Conservation (phyloP, 129 eudicot species). For the Tagetes erecta region DNA sequence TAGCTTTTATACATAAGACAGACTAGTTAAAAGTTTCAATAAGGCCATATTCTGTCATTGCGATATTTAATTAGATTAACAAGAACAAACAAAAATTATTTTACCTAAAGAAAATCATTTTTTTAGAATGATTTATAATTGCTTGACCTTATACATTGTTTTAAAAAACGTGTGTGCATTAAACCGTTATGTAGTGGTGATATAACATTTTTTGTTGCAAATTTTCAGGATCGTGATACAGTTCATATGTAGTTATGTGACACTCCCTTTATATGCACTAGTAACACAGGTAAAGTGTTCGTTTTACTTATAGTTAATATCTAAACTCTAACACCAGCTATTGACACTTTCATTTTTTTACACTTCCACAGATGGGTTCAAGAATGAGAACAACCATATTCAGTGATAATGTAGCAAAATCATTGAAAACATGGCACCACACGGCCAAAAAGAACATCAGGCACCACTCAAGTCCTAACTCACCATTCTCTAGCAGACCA, state of each 20-base stretch:
- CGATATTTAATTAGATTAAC: too few species aligned
- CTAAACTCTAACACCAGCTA: neutral
- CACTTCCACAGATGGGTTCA: slow-evolving; percentile 58
- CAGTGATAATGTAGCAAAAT: slow-evolving; percentile 57
- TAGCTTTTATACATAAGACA: too few species aligned
- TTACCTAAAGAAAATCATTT: too few species aligned
- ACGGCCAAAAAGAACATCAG: slow-evolving; percentile 50
- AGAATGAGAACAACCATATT: slow-evolving; percentile 66
- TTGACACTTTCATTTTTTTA: neutral
- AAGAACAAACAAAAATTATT: too few species aligned
- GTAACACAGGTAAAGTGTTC: slow-evolving; percentile 69
- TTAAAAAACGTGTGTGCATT: neutral
- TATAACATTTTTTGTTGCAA: neutral
- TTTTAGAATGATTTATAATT: too few species aligned
- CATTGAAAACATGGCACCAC: slow-evolving; percentile 57
- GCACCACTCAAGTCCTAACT: slow-evolving; percentile 39
- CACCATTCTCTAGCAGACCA: slow-evolving; percentile 65
- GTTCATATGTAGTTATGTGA: slow-evolving; percentile 71
- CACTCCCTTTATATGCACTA: slow-evolving; percentile 78
- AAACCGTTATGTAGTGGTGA: neutral
- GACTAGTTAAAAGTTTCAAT: too few species aligned
- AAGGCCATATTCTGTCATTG: too few species aligned
- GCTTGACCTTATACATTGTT: neutral
- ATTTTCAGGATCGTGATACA: slow-evolving; percentile 59
- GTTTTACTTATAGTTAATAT: slow-evolving; percentile 2